Conservation (phyloP, 495 filamentous ascomycete species). For the Lasiosphaeriaceae sp. region DNA sequence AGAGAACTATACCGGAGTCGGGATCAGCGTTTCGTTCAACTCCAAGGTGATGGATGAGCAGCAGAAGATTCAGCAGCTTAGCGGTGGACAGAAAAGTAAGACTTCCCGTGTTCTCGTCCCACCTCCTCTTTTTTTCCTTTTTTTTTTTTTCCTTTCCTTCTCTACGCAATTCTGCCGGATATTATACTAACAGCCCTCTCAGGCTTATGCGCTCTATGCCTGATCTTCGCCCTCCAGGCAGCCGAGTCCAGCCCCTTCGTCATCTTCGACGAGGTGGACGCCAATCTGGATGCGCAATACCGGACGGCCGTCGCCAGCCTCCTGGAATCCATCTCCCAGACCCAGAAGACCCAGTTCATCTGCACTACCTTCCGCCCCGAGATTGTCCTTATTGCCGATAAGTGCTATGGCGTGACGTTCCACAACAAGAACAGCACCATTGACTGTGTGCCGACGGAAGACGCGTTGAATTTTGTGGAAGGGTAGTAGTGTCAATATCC, state of each 20-base stretch:
- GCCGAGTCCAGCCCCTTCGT: constrained; percentile 98
- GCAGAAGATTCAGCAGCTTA: constrained; percentile 94
- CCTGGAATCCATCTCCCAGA: constrained; percentile 68
- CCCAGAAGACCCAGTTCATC: constrained; percentile 65
- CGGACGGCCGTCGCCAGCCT: constrained; percentile 88
- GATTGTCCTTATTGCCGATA: constrained; percentile 91
- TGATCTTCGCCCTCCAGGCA: constrained; percentile 98
- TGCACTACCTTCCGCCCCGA: constrained; percentile 96
- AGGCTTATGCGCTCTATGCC: constrained; percentile 91
- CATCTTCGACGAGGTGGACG: constrained; percentile 98
- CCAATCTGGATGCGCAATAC: constrained; percentile 97
- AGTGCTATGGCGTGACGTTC: constrained; percentile 96
- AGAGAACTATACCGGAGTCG: constrained; percentile 95
- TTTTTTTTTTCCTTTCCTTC: no score
- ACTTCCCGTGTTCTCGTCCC: neutral
- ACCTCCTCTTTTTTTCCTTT: no score
- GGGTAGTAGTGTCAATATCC: constrained; percentile 44
- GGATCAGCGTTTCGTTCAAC: constrained; percentile 98
- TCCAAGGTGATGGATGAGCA: constrained; percentile 93
- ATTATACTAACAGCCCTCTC: constrained; percentile 10
- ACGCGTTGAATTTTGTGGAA: constrained; percentile 91
- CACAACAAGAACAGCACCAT: constrained; percentile 89
- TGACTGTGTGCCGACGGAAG: constrained; percentile 79
- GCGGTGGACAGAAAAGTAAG: constrained; percentile 95
- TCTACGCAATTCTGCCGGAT: neutral